Conservation (phyloP, 2,329 filamentous ascomycete species). For the Scedosporium apiospermum region DNA sequence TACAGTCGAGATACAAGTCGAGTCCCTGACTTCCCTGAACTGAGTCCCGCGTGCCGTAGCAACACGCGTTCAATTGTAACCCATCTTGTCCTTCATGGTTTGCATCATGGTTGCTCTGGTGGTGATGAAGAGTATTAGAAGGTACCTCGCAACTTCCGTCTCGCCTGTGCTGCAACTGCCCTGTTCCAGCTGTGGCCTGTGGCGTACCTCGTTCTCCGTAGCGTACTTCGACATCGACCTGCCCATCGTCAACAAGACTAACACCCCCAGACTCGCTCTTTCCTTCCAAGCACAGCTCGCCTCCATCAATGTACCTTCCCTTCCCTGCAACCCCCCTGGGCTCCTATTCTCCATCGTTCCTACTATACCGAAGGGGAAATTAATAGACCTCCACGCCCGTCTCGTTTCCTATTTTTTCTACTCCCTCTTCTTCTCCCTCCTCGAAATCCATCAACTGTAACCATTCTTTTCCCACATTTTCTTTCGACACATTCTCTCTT, state of each 20-base stretch:
- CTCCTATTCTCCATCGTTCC: neutral
- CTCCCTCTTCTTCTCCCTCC: neutral
- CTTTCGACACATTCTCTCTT: neutral
- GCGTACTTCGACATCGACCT: neutral
- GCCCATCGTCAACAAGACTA: neutral
- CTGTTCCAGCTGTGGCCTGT: neutral
- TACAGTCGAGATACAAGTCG: neutral
- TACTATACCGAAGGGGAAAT: neutral
- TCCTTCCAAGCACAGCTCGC: too few species aligned
- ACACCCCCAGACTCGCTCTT: neutral
- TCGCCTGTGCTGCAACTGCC: neutral
- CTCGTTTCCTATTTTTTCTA: neutral
- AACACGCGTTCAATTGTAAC: neutral
- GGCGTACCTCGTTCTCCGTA: too few species aligned
- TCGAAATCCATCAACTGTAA: neutral
- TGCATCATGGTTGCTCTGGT: neutral
- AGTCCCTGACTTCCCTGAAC: neutral
- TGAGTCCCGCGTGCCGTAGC: neutral
- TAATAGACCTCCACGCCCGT: neutral
- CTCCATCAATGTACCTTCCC: neutral
- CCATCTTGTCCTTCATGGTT: neutral
- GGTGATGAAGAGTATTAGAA: neutral
- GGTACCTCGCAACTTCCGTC: neutral
- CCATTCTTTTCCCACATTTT: neutral
- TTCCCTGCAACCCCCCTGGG: neutral